Evolutionary conservation across 1,284 basidiomycete genomes (phyloP), one percentile per base, ranked within the genome.

Genomic region (Meira nashicola): DNA sequence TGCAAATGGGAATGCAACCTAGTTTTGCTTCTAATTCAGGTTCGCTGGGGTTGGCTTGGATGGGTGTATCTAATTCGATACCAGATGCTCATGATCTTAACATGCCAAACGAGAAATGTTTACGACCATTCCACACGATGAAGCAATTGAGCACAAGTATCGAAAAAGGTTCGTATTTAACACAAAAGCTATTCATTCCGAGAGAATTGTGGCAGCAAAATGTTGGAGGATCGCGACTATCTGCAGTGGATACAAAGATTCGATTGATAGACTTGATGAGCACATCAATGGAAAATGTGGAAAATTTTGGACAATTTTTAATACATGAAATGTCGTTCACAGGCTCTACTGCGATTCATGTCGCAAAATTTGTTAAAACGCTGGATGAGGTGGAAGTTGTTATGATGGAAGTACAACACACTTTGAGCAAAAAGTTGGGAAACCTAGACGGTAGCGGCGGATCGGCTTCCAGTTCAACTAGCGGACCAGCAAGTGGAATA

Each of bases 171-270:
- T 90, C 88, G 12, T 95, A 94, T 77, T 82, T 97, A 58, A 94
- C 91, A 1, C 86, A 86, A 25, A 84, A 87, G 44, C 81, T 98
- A 62, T 93, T 92, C 78, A 87, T 97, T 19, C 89, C 92, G 5
- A 85, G 87, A 49, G 87, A 89, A 64, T 86, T 94, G 10, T 98
- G 94, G 94, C 61, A 57, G 21, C 62, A 65, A 19, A 87, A 87
- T 39, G 88, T 90, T 74, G 86, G 86, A 19, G 90, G 90, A 38
- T 88, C 87, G 38, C 92, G 92, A 78, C 83, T 94, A 48, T 81
- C 82, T 12, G 89, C 89, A 68, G 75, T 92, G 39, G 84, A 87
- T 51, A 89, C 91, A 67, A 95, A 95, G 80, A 85, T 92, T 12
- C 84, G 89, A 37, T 88, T 90, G 56, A 85, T 94, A 47, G 87